Conservation (phyloP, 1,284 basidiomycete genomes). For the Pascua guehoae region DNA sequence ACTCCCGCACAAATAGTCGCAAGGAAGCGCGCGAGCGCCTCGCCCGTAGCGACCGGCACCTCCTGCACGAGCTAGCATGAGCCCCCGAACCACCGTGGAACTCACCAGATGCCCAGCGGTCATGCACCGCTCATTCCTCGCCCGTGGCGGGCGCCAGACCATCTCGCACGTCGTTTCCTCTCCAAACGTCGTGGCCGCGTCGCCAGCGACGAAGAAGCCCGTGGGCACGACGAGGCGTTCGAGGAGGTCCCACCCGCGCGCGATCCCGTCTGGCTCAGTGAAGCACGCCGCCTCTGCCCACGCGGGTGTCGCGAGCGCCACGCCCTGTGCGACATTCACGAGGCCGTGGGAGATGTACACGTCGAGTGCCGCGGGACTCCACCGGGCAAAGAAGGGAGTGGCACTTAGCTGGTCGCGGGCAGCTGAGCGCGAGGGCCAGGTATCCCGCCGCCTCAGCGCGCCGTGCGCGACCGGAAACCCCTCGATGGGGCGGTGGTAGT, state of each 20-base stretch:
- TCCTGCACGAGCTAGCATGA: conserved; percentile 34
- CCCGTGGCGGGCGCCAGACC: conserved; percentile 32
- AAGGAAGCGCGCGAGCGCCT: conserved; percentile 33
- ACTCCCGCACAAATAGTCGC: conserved; percentile 14
- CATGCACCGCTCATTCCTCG: conserved; percentile 31
- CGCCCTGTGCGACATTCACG: conserved; percentile 40
- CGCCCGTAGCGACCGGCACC: conserved; percentile 31
- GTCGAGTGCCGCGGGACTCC: conserved; percentile 61
- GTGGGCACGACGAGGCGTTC: conserved; percentile 27
- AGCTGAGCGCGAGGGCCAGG: conserved; percentile 5
- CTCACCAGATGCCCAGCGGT: conserved; percentile 38
- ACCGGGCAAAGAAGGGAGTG: conserved; percentile 42
- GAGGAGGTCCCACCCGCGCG: conserved; percentile 36
- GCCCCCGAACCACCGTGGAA: background rate
- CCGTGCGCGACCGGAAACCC: conserved; percentile 31
- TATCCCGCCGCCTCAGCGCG: conserved; percentile 51
- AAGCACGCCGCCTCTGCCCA: conserved; percentile 39
- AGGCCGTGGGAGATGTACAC: conserved; percentile 67
- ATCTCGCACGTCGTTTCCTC: conserved; percentile 28
- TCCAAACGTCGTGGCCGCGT: conserved; percentile 25
- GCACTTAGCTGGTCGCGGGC: conserved; percentile 52
- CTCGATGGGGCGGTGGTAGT: conserved; percentile 6
- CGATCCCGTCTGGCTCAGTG: conserved; percentile 27
- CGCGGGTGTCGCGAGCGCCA: conserved; percentile 31
- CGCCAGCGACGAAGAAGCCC: conserved; percentile 28